A percentile compares a stretch with the other conserved stretches of the same genome.
Evolutionary conservation across 164 flowering plant species (phyloP).

Genomic region (Aristolochia fimbriata): DNA sequence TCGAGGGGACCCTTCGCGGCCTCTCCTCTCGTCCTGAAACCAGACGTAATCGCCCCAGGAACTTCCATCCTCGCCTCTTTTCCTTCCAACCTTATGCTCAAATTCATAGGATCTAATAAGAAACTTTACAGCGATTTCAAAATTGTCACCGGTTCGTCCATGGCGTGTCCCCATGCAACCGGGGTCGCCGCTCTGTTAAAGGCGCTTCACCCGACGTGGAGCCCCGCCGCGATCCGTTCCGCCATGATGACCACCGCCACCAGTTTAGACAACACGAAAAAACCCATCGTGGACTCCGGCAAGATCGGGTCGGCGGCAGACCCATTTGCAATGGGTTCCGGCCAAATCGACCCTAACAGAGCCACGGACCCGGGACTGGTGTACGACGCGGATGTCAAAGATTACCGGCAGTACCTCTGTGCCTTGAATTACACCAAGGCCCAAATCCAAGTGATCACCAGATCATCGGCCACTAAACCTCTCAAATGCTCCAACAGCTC

Average conservation of each 20-base stretch:
- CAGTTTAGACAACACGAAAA: conserved; percentile 36
- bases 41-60: conserved; percentile 87
- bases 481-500: conserved; percentile 51
- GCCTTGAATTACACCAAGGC: conserved; percentile 45
- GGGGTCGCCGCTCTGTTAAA: conserved; percentile 69
- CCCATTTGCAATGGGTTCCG: conserved; percentile 66
- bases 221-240: conserved; percentile 78
- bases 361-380: conserved; percentile 76
- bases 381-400: conserved; percentile 60
- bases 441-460: conserved; percentile 52
- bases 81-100: conserved; percentile 80
- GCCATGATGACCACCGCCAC: conserved; percentile 88
- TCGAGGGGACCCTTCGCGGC: conserved; percentile 75
- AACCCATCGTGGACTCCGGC: conserved; percentile 47
- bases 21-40: conserved; percentile 71
- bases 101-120: too few relatives aligned
- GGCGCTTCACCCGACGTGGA: conserved; percentile 67
- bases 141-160: conserved; percentile 88
- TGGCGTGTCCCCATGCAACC: conserved; percentile 91
- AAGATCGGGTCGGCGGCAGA: conserved; percentile 38
- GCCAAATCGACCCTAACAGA: conserved; percentile 74
- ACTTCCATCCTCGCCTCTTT: conserved; percentile 91
- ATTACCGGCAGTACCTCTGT: conserved; percentile 69
- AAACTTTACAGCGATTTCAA: too few relatives aligned
- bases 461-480: conserved; percentile 32